phyloP scores from a whole-genome alignment of 2,329 filamentous ascomycete species.

The Cladosporium phlei region DNA sequence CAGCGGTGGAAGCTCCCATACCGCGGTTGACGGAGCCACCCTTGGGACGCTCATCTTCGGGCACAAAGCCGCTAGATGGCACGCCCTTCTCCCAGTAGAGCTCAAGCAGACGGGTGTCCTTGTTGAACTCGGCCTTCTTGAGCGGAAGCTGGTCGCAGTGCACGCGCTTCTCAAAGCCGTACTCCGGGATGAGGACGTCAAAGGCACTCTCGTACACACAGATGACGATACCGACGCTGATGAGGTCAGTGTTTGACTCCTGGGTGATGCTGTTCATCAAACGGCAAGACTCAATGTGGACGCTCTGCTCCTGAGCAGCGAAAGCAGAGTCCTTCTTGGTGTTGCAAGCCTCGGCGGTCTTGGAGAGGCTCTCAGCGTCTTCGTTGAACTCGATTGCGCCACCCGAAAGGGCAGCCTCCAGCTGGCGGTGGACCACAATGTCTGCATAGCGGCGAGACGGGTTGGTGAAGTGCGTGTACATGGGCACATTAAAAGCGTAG shows the following conservation, averaged over 20 bases:
- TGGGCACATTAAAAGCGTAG: slow-evolving; percentile 84
- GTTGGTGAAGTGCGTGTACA: slow-evolving; percentile 97
- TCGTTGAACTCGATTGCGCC: slow-evolving; percentile 81
- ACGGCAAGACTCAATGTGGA: slow-evolving; percentile 95
- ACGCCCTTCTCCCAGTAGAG: slow-evolving; percentile 99
- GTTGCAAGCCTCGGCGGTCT: slow-evolving; percentile 93
- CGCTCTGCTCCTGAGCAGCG: slow-evolving; percentile 95
- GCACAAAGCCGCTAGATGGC: slow-evolving; percentile 89
- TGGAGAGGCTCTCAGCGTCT: slow-evolving; percentile 79
- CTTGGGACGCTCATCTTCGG: slow-evolving; percentile 93
- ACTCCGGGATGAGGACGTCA: slow-evolving; percentile 95
- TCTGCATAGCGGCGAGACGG: slow-evolving; percentile 93
- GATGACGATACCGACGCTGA: slow-evolving; percentile 91
- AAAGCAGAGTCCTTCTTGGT: slow-evolving; percentile 98
- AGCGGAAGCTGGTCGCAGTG: slow-evolving; percentile 96
- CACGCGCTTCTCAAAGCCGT: slow-evolving; percentile 97
- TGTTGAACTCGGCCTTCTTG: slow-evolving; percentile 99
- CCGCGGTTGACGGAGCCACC: slow-evolving; percentile 60
- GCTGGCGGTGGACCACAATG: slow-evolving; percentile 89
- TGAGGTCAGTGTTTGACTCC: slow-evolving; percentile 82
- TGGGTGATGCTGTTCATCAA: slow-evolving; percentile 89
- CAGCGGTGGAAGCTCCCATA: slow-evolving; percentile 60
- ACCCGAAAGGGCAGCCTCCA: slow-evolving; percentile 79
- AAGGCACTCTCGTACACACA: slow-evolving; percentile 99
- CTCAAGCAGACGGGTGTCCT: slow-evolving; percentile 89